phyloP scores from a whole-genome alignment of 768 basidiomycete genomes.

The Mycena galericulata region DNA sequence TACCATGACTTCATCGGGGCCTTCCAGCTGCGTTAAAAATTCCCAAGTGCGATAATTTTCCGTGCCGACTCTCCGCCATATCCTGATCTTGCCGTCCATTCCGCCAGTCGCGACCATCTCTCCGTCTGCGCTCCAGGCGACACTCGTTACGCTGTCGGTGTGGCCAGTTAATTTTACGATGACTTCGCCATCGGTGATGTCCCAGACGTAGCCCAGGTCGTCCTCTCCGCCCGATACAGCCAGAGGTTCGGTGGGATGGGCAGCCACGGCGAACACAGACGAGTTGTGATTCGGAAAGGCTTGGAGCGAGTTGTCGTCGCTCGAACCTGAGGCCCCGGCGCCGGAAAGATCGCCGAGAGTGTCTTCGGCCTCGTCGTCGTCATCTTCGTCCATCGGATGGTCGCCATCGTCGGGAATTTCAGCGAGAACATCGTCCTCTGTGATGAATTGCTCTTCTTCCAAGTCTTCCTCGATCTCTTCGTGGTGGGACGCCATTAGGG shows the following conservation, averaged over 20 bases:
- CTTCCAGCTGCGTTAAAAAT: constrained; percentile 92
- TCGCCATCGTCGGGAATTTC: constrained; percentile 78
- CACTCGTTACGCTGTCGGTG: constrained; percentile 87
- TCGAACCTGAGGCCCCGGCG: constrained; percentile 52
- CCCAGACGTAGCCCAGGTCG: constrained; percentile 94
- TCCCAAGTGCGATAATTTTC: constrained; percentile 89
- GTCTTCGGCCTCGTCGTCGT: constrained; percentile 58
- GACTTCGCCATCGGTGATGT: constrained; percentile 82
- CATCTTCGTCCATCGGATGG: constrained; percentile 77
- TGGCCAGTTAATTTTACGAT: constrained; percentile 92
- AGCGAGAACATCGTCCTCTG: constrained; percentile 70
- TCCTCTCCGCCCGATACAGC: constrained; percentile 96
- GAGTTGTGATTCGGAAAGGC: constrained; percentile 74
- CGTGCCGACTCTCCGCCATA: constrained; percentile 90
- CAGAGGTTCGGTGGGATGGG: constrained; percentile 85
- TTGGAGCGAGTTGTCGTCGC: constrained; percentile 75
- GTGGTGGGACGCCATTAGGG: constrained; percentile 43
- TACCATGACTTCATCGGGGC: constrained; percentile 96
- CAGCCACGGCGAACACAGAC: constrained; percentile 88
- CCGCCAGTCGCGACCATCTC: constrained; percentile 96
- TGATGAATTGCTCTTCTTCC: constrained; percentile 71
- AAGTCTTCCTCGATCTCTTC: constrained; percentile 57
- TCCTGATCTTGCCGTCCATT: constrained; percentile 95
- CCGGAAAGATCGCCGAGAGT: constrained; percentile 54
- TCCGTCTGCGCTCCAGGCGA: constrained; percentile 88